A percentile compares a stretch with the other conserved stretches of the same genome.
Conservation (phyloP, 306 rosid genomes). For the Ceratonia siliqua region DNA sequence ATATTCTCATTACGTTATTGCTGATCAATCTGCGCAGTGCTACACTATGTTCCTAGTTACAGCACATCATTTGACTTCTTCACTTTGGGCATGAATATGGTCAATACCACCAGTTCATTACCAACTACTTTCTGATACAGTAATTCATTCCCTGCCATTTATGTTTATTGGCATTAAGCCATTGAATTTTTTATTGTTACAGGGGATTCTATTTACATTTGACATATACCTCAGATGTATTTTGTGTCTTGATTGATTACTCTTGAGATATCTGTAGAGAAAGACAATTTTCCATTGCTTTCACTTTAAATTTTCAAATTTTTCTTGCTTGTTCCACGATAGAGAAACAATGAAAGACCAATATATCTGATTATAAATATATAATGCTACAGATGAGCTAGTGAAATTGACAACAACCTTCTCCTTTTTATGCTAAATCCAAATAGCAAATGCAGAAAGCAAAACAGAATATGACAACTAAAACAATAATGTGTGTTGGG, state of each 20-base stretch:
- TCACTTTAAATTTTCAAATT: background rate
- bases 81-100: background rate
- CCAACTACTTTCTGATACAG: background rate
- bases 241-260: background rate
- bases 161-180: background rate
- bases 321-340: background rate
- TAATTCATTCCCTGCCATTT: background rate
- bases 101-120: background rate
- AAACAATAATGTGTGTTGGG: background rate
- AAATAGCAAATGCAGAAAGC: background rate
- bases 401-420: background rate
- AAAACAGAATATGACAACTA: background rate
- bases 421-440: background rate
- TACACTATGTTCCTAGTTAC: background rate
- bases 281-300: background rate
- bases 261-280: background rate
- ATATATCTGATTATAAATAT: background rate
- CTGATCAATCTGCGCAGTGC: background rate
- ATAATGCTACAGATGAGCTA: background rate
- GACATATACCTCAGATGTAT: background rate
- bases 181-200: background rate
- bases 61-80: background rate
- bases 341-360: background rate
- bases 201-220: background rate
- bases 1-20: conserved; percentile 2